A percentile compares a stretch with the other conserved stretches of the same genome.
Conservation (phyloP, 2,329 filamentous ascomycete genomes). For the Colletotrichum graminicola region DNA sequence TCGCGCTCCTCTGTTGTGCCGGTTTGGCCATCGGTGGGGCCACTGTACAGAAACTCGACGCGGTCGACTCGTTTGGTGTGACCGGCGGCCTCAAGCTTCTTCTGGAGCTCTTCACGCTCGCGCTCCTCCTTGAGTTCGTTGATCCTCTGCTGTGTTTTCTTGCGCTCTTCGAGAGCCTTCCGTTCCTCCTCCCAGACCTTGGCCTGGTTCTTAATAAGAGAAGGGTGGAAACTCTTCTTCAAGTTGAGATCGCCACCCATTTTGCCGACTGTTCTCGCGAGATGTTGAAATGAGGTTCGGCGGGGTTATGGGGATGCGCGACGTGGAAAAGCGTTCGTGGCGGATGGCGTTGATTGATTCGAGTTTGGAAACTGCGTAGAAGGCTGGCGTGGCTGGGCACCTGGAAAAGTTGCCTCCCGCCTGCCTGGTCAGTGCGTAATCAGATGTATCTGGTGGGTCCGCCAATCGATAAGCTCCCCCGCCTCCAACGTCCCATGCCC, state of each 20-base stretch:
- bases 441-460: constrained; percentile 10
- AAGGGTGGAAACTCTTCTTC: constrained; percentile 96
- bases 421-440: constrained; percentile 24
- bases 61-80: constrained; percentile 83
- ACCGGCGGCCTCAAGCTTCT: constrained; percentile 88
- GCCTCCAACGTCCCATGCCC: constrained; percentile 25
- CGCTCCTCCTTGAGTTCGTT: constrained; percentile 96
- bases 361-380: not conserved
- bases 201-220: constrained; percentile 89
- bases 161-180: constrained; percentile 93
- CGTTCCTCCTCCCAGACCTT: constrained; percentile 93
- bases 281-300: not conserved
- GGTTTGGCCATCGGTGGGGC: constrained; percentile 81
- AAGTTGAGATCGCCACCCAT: constrained; percentile 97
- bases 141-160: constrained; percentile 89
- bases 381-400: not conserved
- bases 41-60: constrained; percentile 99
- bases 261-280: constrained; percentile 53
- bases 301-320: not conserved
- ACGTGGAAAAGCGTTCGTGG: not conserved
- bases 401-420: constrained; percentile 34
- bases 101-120: constrained; percentile 90
- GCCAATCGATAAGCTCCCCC: constrained; percentile 43
- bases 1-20: constrained; percentile 91
- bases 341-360: not conserved